Percentiles rank a stretch among this genome's conserved stretches.
These are phyloP conservation scores for Kurtzmaniella quercitrusa DNA, from an alignment of 1,139 yeast genomes.

Conservation along the genomic window DNA sequence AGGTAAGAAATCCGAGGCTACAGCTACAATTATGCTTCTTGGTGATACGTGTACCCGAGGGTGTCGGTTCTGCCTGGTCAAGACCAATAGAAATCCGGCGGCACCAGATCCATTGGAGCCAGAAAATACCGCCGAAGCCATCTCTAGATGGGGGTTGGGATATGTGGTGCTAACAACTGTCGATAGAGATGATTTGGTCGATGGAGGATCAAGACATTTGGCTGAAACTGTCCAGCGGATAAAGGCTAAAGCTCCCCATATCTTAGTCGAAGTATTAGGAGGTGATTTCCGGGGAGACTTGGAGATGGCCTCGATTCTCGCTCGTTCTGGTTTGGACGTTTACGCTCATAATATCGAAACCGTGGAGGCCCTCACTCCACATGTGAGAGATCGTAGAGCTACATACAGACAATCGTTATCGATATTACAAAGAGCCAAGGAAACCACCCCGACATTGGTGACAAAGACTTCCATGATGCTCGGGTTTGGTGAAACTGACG, in stretches of 20 bases:
- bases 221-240: constrained; percentile 82
- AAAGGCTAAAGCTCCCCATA: constrained; percentile 85
- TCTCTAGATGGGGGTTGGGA: constrained; percentile 97
- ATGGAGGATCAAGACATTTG: constrained; percentile 92
- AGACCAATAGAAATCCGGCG: constrained; percentile 82
- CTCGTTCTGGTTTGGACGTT: constrained; percentile 86
- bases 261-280: constrained; percentile 86
- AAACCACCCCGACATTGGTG: constrained; percentile 65
- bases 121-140: constrained; percentile 96
- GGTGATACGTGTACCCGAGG: constrained; percentile 99
- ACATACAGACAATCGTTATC: constrained; percentile 84
- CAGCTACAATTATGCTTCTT: constrained; percentile 96
- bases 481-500: constrained; percentile 95
- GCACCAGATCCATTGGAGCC: constrained; percentile 96
- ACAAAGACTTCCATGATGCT: constrained; percentile 96
- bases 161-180: constrained; percentile 97
- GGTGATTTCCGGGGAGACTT: constrained; percentile 95
- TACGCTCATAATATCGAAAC: constrained; percentile 97
- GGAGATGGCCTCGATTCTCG: constrained; percentile 74
- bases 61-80: constrained; percentile 95
- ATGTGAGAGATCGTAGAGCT: constrained; percentile 93
- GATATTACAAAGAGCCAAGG: constrained; percentile 77
- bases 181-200: constrained; percentile 90
- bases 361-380: constrained; percentile 92
- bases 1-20: constrained; percentile 92